Evolutionary conservation across 208 protist genomes (phyloP), one percentile per base, ranked within the genome.

Genomic region (Blastocrithidia nonstop): DNA sequence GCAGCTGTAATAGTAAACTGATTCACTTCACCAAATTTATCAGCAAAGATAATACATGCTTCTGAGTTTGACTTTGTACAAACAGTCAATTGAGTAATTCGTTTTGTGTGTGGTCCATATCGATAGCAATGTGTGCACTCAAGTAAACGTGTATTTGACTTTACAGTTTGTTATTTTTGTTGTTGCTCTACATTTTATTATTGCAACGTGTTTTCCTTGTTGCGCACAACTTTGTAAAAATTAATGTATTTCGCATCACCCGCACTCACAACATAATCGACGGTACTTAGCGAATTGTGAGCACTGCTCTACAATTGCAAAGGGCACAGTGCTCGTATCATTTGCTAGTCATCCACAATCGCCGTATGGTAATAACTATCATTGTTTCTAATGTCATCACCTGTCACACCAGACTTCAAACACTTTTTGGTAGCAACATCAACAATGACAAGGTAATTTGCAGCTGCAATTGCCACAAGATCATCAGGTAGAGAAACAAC

Each of bases 21-120:
- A 54, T 73, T 85, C 22, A 92, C 78, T 46, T 92, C 83, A 17
- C 83, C 83, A 44, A 92, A 92, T 60, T 88, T 92, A 66, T 92
- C 83, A 13, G 78, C 83, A 45, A 87, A 91, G 20, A 92, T 45
- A 31, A 92, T 68, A 17, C 56, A 69, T 8, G 53, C 62, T 20
- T 85, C 44, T 36, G 74, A 66, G 6, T 11, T n/a, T 35, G 29
- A 11, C n/a, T 11, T 35, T 35, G 29, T 35, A n/a, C 29, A n/a
- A 11, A 35, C 29, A n/a, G 29, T n/a, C 11, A 35, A n/a, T 11
- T 35, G 29, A 15, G 70, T 86, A 45, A 92, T 87, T 50, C 78
- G 74, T 60, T 92, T 92, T 15, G 61, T 56, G 50, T 88, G 83
- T 4, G 78, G 83, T 1, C 78, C 75, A 59, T 79, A 85, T 35